phyloP scores from a whole-genome alignment of 805 yeast genomes.

The Candida rishiriensis region DNA sequence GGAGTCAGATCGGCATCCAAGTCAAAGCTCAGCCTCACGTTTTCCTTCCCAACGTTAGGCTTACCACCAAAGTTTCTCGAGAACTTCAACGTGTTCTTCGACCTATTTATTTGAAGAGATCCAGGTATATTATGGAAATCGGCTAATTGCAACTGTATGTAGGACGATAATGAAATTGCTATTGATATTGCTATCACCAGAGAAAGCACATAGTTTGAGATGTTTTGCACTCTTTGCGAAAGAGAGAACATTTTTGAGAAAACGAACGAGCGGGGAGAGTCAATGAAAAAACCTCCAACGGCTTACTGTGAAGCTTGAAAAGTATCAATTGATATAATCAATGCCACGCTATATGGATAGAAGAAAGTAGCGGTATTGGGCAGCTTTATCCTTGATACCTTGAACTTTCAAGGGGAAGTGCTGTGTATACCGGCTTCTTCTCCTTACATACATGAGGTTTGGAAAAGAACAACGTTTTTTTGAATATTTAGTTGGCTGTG shows the following conservation, averaged over 20 bases:
- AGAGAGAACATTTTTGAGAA: slow-evolving; percentile 13
- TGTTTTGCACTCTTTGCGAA: slow-evolving; percentile 36
- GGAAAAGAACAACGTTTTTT: no score
- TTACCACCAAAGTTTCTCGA: slow-evolving; percentile 50
- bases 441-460: no score
- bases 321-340: no score
- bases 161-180: slow-evolving; percentile 44
- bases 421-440: no score
- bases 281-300: no score
- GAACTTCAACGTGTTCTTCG: slow-evolving; percentile 19
- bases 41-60: slow-evolving; percentile 68
- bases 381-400: no score
- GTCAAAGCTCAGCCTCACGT: slow-evolving; percentile 67
- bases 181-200: slow-evolving; percentile 43
- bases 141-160: slow-evolving; percentile 41
- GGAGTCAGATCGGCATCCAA: slow-evolving; percentile 69
- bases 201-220: slow-evolving; percentile 51
- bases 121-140: slow-evolving; percentile 41
- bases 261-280: no score
- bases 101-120: slow-evolving; percentile 13
- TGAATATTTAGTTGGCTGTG: no score
- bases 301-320: no score
- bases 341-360: no score
- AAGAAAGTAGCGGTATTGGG: no score
- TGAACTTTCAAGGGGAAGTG: no score